Evolutionary conservation across 345 rosid genomes (phyloP), one percentile per base, ranked within the genome.

Genomic region (Brassica cretica): DNA sequence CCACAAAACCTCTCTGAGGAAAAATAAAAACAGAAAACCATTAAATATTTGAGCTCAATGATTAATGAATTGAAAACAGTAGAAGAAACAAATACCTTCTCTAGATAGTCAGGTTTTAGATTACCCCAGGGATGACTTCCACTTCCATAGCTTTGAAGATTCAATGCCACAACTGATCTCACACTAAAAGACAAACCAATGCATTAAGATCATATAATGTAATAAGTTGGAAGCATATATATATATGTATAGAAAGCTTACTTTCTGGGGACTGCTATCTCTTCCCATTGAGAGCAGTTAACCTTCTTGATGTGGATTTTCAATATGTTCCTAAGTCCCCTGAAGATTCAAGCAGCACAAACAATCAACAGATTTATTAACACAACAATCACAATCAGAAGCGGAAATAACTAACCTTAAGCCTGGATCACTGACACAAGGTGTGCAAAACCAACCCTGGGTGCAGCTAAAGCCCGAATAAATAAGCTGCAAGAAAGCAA

Each of bases 361-460:
- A 33, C 21, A 60, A 60, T 7, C 56, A 49, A 12, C 14, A 2
- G 71, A 68, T 60, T 60, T 53, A 78, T 3, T 11, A 58, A 60
- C 19, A 66, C 0, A 37, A 27, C 44, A 63, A 63, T 59, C 72
- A 62, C 51, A 64, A 18, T 14, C 9, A 73, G 44, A 35, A 29
- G 66, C 9, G 2, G 19, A 64, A 41, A 75, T 75, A 53, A 9
- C 80, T 2, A 46, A 95, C 99, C 98, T 93, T 83, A 96, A 85
- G 73, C 92, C 79, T 53, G 98, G 98, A 88, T 86, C 89, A 76
- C 85, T 89, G 16, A 83, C 90, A 85, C 98, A 96, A 68, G 99
- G 98, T 2, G 98, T 91, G 80, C 93, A 88, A 81, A 96, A 96
- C 98, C 97, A 93, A 81, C 99, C 99, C 71, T 96, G 99, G 79